Base-by-base conservation (phyloP, 78 protist genomes). In the Isochrysis galbana region DNA sequence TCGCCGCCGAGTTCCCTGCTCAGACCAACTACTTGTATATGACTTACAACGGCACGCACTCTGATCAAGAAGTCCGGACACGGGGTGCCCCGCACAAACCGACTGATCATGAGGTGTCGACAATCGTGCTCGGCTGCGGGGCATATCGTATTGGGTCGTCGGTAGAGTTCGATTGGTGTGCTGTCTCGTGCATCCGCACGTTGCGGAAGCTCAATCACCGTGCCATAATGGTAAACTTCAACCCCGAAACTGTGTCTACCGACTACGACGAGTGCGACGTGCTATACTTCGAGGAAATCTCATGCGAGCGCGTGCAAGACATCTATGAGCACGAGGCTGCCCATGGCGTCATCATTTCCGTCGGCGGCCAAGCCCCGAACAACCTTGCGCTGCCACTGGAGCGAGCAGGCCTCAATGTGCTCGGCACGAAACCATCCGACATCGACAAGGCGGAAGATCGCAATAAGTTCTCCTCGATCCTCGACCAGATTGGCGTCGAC, bases 181-280 rank as follows among this genome's bases (percentile, higher is more conserved):
- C 94, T 17, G 94, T 93, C 46, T 23, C 38, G n/a, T 34, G 82
- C 55, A 90, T 97, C 44, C 96, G 99, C 67, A 95, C 98, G 29
- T 94, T 98, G 70, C 94, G 97, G 42, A 23, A 7, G 39, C 88
- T 92, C 32, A 98, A 98, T 32, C 77, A 94, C 86, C 92, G 94
- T 44, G n/a, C 74, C 23, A 88, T 88, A 32, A 83, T 98, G 98
- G 90, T 98, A 96, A 98, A 98, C 96, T 98, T 93, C 97, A 98
- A 98, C 96, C 99, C 99, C 51, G 99, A 98, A 91, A 98, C 99
- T 19, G 99, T 92, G 47, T 86, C 91, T 21, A 98, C 99, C 46
- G 99, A 98, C 96, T 98, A 97, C 96, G 99, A 98, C 94, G 99
- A 98, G 95, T 94, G 96, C 38, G 98, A 96, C 93, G 84, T 78